Base-by-base conservation (phyloP, 2,329 filamentous ascomycete species). In the Pseudogymnoascus sp. region DNA sequence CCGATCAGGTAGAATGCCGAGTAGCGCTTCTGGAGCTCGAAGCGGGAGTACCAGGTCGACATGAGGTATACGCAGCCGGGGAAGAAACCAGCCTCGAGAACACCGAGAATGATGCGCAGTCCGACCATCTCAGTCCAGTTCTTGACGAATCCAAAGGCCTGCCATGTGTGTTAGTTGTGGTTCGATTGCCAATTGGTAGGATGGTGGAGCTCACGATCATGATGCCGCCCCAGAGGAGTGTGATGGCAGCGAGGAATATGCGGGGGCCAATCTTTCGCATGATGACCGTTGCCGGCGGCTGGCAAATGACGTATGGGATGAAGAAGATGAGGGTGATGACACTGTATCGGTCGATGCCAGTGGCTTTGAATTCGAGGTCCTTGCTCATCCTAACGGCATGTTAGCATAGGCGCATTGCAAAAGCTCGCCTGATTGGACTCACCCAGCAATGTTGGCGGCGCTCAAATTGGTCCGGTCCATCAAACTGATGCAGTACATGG, bases 401-500 rank as follows among this genome's bases (percentile, higher is more conserved):
- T 61, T 35, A 61, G 23, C 28, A 52, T 52, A 58, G 28, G 38
- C 11, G 39, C 38, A 60, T 61, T 11, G 14, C 60, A 33, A 35
- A 52, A 5, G 22, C 19, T 22, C 28, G 8, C 7, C 4, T 3
- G 41, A 19, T 30, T 30, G n/a, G 60, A 66, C 60, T 60, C 41
- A 66, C 64, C 81, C 89, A 11, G 90, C 89, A 71, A 92, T 87
- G 58, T 84, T 83, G 55, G 88, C 89, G 19, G 83, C 79, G 19
- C 83, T 83, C 72, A 92, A 75, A 72, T 93, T 93, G 3, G 87
- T 90, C 25, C 90, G 80, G 72, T 93, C 90, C 84, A 92, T 89
- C 62, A 92, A 76, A 65, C 83, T 87, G 67, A 91, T 80, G 71
- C 88, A 91, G 74, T 92, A 92, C 77, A 90, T 82, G 66, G 80